Evolutionary conservation across 2,329 filamentous ascomycete species (phyloP).

Genomic region (Pochonia chlamydosporia): DNA sequence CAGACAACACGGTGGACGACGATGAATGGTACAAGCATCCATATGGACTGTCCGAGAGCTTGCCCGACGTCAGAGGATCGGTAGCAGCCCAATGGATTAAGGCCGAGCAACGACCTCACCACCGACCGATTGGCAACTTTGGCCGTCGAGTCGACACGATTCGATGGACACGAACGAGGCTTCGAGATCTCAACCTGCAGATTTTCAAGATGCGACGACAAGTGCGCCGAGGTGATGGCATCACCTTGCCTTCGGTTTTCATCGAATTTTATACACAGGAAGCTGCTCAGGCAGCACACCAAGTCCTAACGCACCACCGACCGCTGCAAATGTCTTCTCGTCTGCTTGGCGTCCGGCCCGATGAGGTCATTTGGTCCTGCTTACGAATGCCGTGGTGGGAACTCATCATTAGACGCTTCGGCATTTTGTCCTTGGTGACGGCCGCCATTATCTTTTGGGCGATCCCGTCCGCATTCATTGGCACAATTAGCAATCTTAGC

Average conservation of each 20-base stretch:
- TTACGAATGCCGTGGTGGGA: conserved; percentile 85
- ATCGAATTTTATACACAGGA: conserved; percentile 82
- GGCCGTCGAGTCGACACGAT: conserved; percentile 94
- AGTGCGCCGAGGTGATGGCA: conserved; percentile 63
- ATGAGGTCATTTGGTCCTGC: conserved; percentile 83
- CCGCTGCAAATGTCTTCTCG: conserved; percentile 82
- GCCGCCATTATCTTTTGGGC: conserved; percentile 85
- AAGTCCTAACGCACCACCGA: conserved; percentile 81
- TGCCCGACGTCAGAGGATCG: conserved; percentile 37
- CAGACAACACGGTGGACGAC: conserved; percentile 14
- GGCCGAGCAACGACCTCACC: conserved; percentile 68
- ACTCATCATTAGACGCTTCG: conserved; percentile 64
- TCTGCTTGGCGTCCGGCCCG: conserved; percentile 75
- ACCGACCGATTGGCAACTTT: conserved; percentile 60
- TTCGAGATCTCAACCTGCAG: conserved; percentile 32
- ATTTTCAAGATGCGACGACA: conserved; percentile 65
- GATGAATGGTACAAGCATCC: conserved; percentile 31
- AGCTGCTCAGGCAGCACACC: conserved; percentile 80
- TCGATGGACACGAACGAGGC: conserved; percentile 66
- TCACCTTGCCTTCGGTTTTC: conserved; percentile 72
- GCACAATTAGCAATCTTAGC: conserved; percentile 77
- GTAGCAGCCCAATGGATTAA: conserved; percentile 71
- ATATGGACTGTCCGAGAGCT: conserved; percentile 25
- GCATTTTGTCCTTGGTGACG: conserved; percentile 65
- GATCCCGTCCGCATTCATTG: conserved; percentile 70